These are phyloP conservation scores for Knufia petricola DNA, from an alignment of 2,329 filamentous ascomycete species.

Conservation along the genomic window DNA sequence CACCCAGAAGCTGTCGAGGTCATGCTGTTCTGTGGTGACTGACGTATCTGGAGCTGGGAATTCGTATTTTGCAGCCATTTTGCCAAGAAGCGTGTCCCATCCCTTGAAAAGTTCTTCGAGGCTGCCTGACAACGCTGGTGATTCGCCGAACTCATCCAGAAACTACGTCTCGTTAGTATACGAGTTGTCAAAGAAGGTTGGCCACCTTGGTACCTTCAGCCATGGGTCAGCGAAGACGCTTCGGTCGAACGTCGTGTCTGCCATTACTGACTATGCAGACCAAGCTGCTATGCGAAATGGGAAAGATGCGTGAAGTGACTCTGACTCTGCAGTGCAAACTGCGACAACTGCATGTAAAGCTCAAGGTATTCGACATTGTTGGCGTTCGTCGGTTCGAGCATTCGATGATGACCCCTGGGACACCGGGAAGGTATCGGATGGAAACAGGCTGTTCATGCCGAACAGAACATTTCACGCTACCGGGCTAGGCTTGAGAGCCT, in stretches of 20 bases:
- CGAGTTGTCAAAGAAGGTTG: no score
- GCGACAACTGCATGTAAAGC: not conserved
- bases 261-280: not conserved
- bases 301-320: no score
- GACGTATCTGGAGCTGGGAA: slow-evolving; percentile 8
- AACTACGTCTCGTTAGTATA: not conserved
- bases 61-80: slow-evolving; percentile 1
- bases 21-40: slow-evolving; percentile 7
- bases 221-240: slow-evolving; percentile 1
- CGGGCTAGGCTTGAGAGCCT: no score
- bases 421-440: no score
- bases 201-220: not conserved
- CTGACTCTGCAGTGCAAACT: no score
- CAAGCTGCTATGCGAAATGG: no score
- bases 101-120: not conserved
- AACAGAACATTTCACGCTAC: not conserved
- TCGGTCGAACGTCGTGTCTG: not conserved
- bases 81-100: slow-evolving; percentile 3
- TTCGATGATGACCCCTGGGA: no score
- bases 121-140: slow-evolving; percentile 2
- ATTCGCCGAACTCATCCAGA: slow-evolving; percentile 6
- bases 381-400: no score
- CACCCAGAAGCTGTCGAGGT: not conserved
- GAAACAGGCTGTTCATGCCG: not conserved
- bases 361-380: no score